Base-by-base conservation (phyloP, 768 basidiomycete genomes). In the Rhodotorula kratochvilovae region DNA sequence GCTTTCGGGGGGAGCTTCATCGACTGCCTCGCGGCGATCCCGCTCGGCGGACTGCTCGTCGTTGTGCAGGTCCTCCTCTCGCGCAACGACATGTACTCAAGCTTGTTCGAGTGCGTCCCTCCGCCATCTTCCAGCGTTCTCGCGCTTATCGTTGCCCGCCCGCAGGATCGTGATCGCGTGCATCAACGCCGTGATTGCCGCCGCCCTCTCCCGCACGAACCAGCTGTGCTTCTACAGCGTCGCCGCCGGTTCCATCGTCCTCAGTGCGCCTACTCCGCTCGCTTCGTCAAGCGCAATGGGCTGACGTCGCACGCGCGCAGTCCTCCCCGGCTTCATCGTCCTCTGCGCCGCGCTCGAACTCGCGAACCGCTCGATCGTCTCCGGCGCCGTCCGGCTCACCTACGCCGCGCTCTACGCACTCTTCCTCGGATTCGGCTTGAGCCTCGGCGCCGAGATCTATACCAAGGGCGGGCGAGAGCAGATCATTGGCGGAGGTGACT, bases 161-260 rank as follows among this genome's bases (percentile, higher is more conserved):
- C 35, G 45, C 46, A 70, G 55, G 85, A 90, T 92, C 68, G 89
- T 88, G 15, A 84, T 91, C 60, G 87, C 90, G 31, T 5, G 88
- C 87, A 43, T 92, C 43, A 84, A 90, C 79, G 90, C 89, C 67
- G 90, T 92, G 80, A 69, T 90, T 50, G 84, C 90, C 13, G 90
- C 88, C 39, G 89, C 86, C 6, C 81, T 92, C 39, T 86, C 89
- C 0, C 83, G 85, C 19, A 86, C 88, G 1, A 80, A 83, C 31
- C 80, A 83, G 35, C 86, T 93, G 72, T 93, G 91, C 80, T 92
- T 90, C 77, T 87, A 90, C 2, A 88, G 90, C 0, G 82, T 91
- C 65, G 88, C 89, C 0, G 88, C 88, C 11, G 86, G 85, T 39
- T 87, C 89, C 5, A 86, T 91, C 61, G 89, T 91, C 11, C 84